These are phyloP conservation scores for Elongisporangium prolatum DNA, from an alignment of 352 stramenopile genomes.

Conservation along the genomic window DNA sequence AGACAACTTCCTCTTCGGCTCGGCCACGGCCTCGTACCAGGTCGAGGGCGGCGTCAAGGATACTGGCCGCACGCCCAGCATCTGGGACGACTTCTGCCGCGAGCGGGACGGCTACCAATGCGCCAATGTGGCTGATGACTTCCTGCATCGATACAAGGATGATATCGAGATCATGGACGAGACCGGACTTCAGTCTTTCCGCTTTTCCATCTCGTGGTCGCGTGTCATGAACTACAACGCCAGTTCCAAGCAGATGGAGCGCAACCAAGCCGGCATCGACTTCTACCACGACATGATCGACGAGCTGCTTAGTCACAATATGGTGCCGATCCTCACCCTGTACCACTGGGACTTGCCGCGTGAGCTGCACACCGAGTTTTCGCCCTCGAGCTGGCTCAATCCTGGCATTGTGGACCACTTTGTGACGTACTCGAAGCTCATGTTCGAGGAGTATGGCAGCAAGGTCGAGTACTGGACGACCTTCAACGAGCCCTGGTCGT, in stretches of 20 bases:
- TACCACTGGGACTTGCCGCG: conserved; percentile 93
- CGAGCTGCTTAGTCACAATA: too few relatives aligned
- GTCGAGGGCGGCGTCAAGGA: conserved; percentile 85
- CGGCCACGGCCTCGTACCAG: conserved; percentile 86
- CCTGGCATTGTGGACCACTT: conserved; percentile 53
- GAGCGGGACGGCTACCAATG: conserved; percentile 54
- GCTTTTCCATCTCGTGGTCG: conserved; percentile 92
- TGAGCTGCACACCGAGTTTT: conserved; percentile 65
- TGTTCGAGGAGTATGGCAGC: conserved; percentile 90
- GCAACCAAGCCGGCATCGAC: too few relatives aligned
- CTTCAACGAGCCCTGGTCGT: too few relatives aligned
- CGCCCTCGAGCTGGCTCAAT: conserved; percentile 47
- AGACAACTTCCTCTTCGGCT: conserved; percentile 75
- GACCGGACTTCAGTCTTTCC: conserved; percentile 89
- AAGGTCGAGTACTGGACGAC: conserved; percentile 94
- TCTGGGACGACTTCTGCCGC: conserved; percentile 91
- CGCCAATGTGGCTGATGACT: conserved; percentile 90
- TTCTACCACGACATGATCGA: too few relatives aligned
- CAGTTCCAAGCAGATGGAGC: conserved; percentile 24
- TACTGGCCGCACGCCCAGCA: conserved; percentile 67
- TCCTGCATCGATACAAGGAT: conserved; percentile 87
- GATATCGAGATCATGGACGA: conserved; percentile 91
- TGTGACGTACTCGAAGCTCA: conserved; percentile 81
- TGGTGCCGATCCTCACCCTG: too few relatives aligned
- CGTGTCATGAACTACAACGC: conserved; percentile 81